Percentiles rank a stretch among this genome's conserved stretches.
phyloP scores from a whole-genome alignment of 1,139 yeast genomes.

The Nakaseomyces kungkrabaensis region DNA sequence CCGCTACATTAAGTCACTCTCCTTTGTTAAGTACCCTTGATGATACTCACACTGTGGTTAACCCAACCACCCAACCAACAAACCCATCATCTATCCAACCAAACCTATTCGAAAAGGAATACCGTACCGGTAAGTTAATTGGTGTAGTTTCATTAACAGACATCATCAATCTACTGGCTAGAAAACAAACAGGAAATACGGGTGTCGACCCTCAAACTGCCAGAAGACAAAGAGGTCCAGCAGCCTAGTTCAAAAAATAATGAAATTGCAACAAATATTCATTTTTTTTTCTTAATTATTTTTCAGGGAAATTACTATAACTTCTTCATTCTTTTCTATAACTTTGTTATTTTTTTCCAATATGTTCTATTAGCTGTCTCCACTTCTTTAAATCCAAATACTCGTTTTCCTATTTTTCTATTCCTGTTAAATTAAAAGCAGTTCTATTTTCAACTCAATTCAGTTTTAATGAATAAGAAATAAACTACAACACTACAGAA shows the following conservation, averaged over 20 bases:
- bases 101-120: slow-evolving; percentile 31
- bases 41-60: slow-evolving; percentile 16
- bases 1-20: slow-evolving; percentile 8
- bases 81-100: slow-evolving; percentile 14
- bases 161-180: slow-evolving; percentile 70
- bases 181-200: slow-evolving; percentile 49
- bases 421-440: no score
- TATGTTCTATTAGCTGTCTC: not conserved
- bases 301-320: no score
- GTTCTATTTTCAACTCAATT: no score
- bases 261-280: not conserved
- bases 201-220: slow-evolving; percentile 75
- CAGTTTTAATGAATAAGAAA: no score
- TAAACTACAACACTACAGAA: no score
- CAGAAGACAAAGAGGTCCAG: slow-evolving; percentile 66
- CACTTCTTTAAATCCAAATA: no score
- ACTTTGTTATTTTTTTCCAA: not conserved
- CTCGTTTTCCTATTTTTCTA: no score
- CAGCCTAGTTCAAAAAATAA: not conserved
- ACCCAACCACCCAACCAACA: slow-evolving; percentile 21
- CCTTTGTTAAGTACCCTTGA: slow-evolving; percentile 21
- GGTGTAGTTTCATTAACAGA: slow-evolving; percentile 92
- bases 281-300: not conserved
- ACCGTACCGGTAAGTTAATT: slow-evolving; percentile 63
- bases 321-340: not conserved